These are phyloP conservation scores for Pleomassaria siparia DNA, from an alignment of 2,329 filamentous ascomycete species.

Conservation along the genomic window DNA sequence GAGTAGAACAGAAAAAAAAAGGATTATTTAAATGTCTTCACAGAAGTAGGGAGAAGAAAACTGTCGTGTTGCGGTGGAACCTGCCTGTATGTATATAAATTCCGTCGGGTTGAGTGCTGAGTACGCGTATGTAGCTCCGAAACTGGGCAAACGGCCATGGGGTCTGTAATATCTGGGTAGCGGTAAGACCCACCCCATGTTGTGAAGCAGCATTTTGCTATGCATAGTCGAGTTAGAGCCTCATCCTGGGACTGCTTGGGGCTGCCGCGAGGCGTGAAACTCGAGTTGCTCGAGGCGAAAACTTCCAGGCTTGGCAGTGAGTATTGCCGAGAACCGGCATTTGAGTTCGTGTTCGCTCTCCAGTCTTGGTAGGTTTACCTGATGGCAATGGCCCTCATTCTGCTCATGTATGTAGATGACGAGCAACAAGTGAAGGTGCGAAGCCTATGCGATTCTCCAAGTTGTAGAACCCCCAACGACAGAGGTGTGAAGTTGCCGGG, in stretches of 20 bases:
- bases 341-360: not conserved
- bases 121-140: conserved; percentile 4
- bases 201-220: conserved; percentile 23
- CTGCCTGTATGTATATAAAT: conserved; percentile 21
- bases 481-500: too few species aligned
- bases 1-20: not conserved
- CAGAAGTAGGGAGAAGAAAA: not conserved
- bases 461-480: too few species aligned
- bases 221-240: conserved; percentile 15
- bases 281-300: conserved; percentile 24
- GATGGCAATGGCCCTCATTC: too few species aligned
- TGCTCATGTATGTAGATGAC: too few species aligned
- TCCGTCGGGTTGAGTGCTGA: conserved; percentile 4
- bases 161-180: conserved; percentile 15
- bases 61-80: not conserved
- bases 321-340: conserved; percentile 1
- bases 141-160: conserved; percentile 6
- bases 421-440: too few species aligned
- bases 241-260: conserved; percentile 9
- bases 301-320: conserved; percentile 23
- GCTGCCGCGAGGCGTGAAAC: conserved; percentile 28
- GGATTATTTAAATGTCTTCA: conserved; percentile 1
- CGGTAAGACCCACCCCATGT: conserved; percentile 17
- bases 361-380: not conserved
- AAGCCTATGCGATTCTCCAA: too few species aligned